phyloP scores from a whole-genome alignment of 495 filamentous ascomycete genomes.

The Podospora fimiseda region DNA sequence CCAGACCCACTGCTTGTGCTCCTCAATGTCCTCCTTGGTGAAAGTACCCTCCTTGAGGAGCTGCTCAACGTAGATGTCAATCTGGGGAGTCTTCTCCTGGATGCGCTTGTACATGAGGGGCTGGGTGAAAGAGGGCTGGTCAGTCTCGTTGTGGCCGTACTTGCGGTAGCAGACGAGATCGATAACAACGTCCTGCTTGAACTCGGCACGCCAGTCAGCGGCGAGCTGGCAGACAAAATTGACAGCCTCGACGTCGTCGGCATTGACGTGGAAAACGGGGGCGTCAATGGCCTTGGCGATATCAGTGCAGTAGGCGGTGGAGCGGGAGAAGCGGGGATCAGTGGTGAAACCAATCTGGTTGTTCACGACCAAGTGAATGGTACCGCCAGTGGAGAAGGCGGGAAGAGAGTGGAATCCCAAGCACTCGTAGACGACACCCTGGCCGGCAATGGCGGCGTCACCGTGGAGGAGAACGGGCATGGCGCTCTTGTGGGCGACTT shows the following conservation, averaged over 20 bases:
- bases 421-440: constrained; percentile 97
- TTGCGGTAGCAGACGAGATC: constrained; percentile 99
- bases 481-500: constrained; percentile 75
- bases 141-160: constrained; percentile 98
- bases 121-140: constrained; percentile 99
- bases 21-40: constrained; percentile 94
- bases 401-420: constrained; percentile 95
- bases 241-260: constrained; percentile 94
- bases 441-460: constrained; percentile 92
- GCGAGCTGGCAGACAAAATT: constrained; percentile 97
- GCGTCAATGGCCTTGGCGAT: constrained; percentile 98
- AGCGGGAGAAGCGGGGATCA: constrained; percentile 94
- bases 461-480: constrained; percentile 96
- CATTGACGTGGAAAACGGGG: constrained; percentile 98
- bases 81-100: constrained; percentile 64
- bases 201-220: constrained; percentile 94
- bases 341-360: constrained; percentile 99
- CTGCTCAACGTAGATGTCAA: constrained; percentile 83
- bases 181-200: constrained; percentile 94
- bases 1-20: constrained; percentile 99
- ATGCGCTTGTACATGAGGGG: constrained; percentile 99
- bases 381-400: constrained; percentile 93
- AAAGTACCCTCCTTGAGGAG: constrained; percentile 86
- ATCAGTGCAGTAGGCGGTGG: constrained; percentile 97
- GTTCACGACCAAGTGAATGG: constrained; percentile 95